Percentiles rank a stretch among this genome's conserved stretches.
Evolutionary conservation across 176 grass and related monocot species (phyloP).

Genomic region (Avena insularis): DNA sequence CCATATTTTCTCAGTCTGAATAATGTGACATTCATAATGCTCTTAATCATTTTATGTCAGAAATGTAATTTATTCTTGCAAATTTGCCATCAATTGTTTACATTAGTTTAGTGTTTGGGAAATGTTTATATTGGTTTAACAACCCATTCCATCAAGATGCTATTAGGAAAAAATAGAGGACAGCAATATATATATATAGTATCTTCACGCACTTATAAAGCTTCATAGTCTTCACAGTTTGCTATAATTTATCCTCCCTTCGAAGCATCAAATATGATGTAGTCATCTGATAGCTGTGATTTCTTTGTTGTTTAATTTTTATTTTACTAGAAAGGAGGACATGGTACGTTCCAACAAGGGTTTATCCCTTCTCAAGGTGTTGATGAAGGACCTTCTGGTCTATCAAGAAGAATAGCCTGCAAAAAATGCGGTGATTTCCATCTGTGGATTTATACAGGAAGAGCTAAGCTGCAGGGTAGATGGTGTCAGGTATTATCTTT

Average conservation of each 20-base stretch:
- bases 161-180: conserved; percentile 12
- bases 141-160: neutral
- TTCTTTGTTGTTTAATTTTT: conserved; percentile 30
- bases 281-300: conserved; percentile 21
- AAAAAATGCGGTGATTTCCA: conserved; percentile 90
- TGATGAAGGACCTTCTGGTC: conserved; percentile 68
- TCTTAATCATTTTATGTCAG: neutral
- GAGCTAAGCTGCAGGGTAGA: conserved; percentile 87
- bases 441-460: conserved; percentile 85
- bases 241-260: conserved; percentile 8
- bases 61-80: neutral
- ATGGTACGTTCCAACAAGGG: conserved; percentile 70
- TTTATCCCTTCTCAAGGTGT: conserved; percentile 82
- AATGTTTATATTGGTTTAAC: conserved; percentile 19
- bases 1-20: conserved; percentile 6
- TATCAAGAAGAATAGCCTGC: conserved; percentile 94
- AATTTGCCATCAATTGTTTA: neutral
- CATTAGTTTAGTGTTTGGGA: neutral
- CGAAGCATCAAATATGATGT: neutral
- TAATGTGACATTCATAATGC: conserved; percentile 4
- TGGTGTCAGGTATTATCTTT: conserved; percentile 91
- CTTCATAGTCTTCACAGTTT: conserved; percentile 21
- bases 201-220: neutral
- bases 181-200: neutral
- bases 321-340: conserved; percentile 73